These are phyloP conservation scores for Heterobasidion irregulare DNA, from an alignment of 1,284 basidiomycete species.

Conservation along the genomic window DNA sequence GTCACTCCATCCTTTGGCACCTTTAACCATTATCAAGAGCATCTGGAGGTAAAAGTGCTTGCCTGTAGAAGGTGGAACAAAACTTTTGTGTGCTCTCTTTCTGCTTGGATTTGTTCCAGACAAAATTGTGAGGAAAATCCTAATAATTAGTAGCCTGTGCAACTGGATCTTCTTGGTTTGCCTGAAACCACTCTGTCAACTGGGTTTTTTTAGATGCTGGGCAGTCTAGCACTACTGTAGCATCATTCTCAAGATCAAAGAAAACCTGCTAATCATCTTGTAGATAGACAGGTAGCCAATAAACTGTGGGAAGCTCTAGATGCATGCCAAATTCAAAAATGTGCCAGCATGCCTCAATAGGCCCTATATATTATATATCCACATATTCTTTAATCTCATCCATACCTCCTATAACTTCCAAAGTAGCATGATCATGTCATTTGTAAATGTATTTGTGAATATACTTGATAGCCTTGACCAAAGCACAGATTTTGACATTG, in stretches of 20 bases:
- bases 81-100: too few species aligned
- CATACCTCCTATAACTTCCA: conserved; percentile 15
- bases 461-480: conserved; percentile 30
- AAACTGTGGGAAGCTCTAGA: conserved; percentile 24
- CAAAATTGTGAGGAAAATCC: too few species aligned
- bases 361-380: conserved; percentile 28
- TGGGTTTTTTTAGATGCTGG: conserved; percentile 19
- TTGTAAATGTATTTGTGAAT: conserved; percentile 41
- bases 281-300: conserved; percentile 30
- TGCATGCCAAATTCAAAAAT: conserved; percentile 26
- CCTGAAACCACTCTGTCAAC: too few species aligned
- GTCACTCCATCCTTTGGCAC: too few species aligned
- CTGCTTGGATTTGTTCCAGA: too few species aligned
- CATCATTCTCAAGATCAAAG: conserved; percentile 22
- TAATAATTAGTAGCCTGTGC: too few species aligned
- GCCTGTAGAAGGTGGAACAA: too few species aligned
- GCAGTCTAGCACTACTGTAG: conserved; percentile 17
- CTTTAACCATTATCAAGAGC: too few species aligned
- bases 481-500: conserved; percentile 31
- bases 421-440: conserved; percentile 28
- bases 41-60: too few species aligned
- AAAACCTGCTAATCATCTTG: conserved; percentile 25
- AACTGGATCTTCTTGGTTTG: too few species aligned
- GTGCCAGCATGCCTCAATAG: conserved; percentile 26
- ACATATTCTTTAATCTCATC: conserved; percentile 28